Base-by-base conservation (phyloP, 441 rosid species). In the Flueggea neowawraea region DNA sequence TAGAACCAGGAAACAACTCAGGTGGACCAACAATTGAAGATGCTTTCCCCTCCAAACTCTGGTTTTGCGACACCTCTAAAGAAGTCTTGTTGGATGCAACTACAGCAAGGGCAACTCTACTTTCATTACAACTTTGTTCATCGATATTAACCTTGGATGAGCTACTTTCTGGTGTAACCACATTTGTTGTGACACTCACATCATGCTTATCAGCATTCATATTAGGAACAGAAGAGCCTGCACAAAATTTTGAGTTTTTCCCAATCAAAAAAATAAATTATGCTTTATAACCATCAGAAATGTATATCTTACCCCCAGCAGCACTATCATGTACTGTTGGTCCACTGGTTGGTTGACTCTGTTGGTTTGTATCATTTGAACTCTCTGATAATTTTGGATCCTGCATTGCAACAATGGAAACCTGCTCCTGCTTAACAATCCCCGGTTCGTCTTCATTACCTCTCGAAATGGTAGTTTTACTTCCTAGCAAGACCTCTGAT, bases 191-290 rank as follows among this genome's bases (percentile, higher is more conserved):
- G 50, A 81, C 56, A 73, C 76, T 69, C 57, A 55, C 77, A 60
- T 69, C 68, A 58, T 12, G 58, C 33, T 57, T 52, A 68, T 52
- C 65, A 69, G 61, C 73, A 67, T 49, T 72, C n/a, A 63, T 71
- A 66, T 60, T 75, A 41, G 73, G 75, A 54, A 64, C 75, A 49
- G 63, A 48, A 53, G 71, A 63, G 53, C 80, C 92, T 86, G 83
- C 80, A 66, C 54, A 72, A 53, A 60, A 22, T 22, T 0, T 22
- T 17, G 59, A 62, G 57, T 39, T 58, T n/a, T 17, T 15, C 47
- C 43, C 39, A 16, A 31, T 39, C 33, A 55, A 14, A 4, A 33
- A 58, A 45, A 36, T 58, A 55, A 36, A 31, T 14, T 47, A 58
- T 60, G 44, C 31, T 15, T 4, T 14, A 6, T 9, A 14, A 12